A percentile compares a stretch with the other conserved stretches of the same genome.
phyloP scores from a whole-genome alignment of 1,284 basidiomycete genomes.

The Sanghuangporus sanghuang region DNA sequence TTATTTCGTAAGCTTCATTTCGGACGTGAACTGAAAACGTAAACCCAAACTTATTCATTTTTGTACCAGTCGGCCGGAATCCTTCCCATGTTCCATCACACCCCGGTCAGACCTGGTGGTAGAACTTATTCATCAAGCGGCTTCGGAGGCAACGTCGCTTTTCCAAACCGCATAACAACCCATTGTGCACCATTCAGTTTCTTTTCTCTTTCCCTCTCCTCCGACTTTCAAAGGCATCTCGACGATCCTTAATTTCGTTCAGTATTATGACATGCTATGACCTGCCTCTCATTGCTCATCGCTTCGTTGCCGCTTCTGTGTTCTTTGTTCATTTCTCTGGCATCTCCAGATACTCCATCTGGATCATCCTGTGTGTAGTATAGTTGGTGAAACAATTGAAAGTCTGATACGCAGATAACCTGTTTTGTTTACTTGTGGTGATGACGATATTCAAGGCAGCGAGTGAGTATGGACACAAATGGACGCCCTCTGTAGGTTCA shows the following conservation, averaged over 20 bases:
- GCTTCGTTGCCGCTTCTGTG: neutral
- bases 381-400: too few species aligned
- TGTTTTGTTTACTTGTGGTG: too few species aligned
- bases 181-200: neutral
- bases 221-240: too few species aligned
- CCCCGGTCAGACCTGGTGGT: conserved; percentile 6
- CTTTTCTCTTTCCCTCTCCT: too few species aligned
- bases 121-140: conserved; percentile 7
- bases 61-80: conserved; percentile 3
- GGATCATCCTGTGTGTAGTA: neutral
- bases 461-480: too few species aligned
- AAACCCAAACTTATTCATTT: neutral
- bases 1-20: neutral
- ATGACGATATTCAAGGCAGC: too few species aligned
- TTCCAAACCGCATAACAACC: neutral
- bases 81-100: conserved; percentile 9
- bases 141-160: neutral
- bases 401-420: too few species aligned
- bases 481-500: too few species aligned
- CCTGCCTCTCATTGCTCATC: neutral
- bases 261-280: neutral
- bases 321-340: neutral
- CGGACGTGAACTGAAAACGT: neutral
- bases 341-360: too few species aligned
- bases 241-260: neutral